Conservation (phyloP, 2,329 filamentous ascomycete genomes). For the Apiospora pterosperma region DNA sequence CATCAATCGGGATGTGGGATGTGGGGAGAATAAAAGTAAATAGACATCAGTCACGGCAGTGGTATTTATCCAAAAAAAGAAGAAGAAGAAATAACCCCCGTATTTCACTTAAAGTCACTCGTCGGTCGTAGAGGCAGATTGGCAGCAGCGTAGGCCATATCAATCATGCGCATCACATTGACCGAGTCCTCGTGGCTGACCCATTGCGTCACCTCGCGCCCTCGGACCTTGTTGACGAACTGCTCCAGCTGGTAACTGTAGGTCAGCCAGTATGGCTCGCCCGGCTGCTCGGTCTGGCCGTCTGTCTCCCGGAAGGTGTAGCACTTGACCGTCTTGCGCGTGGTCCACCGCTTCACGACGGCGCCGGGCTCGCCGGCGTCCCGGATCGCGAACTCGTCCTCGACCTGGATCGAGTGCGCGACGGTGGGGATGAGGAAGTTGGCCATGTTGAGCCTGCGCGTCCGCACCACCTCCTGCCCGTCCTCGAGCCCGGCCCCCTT, state of each 20-base stretch:
- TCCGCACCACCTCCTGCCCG: conserved; percentile 19
- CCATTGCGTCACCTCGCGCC: conserved; percentile 31
- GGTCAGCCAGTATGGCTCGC: conserved; percentile 31
- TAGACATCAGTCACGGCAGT: too few species aligned
- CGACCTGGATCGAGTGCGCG: conserved; percentile 19
- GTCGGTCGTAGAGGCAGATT: conserved; percentile 29
- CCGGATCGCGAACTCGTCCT: conserved; percentile 23
- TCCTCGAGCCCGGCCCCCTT: conserved; percentile 14
- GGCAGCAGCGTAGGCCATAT: conserved; percentile 33
- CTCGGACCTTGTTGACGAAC: conserved; percentile 36
- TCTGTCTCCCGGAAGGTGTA: conserved; percentile 20
- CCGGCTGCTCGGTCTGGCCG: conserved; percentile 19
- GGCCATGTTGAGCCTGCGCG: conserved; percentile 19
- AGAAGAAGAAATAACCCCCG: too few species aligned
- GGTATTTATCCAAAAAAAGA: too few species aligned
- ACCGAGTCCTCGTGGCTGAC: conserved; percentile 32
- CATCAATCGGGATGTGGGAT: too few species aligned
- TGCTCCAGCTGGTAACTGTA: conserved; percentile 37
- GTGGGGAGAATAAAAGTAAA: too few species aligned
- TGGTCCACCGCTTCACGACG: conserved; percentile 18
- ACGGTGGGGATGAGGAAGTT: conserved; percentile 15
- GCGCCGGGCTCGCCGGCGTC: conserved; percentile 10
- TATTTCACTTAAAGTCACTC: conserved; percentile 10
- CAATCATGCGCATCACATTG: conserved; percentile 34
- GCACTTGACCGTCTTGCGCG: conserved; percentile 17